Percentiles rank a stretch among this genome's conserved stretches.
Evolutionary conservation across 345 rosid genomes (phyloP).

Genomic region (Brassica juncea): DNA sequence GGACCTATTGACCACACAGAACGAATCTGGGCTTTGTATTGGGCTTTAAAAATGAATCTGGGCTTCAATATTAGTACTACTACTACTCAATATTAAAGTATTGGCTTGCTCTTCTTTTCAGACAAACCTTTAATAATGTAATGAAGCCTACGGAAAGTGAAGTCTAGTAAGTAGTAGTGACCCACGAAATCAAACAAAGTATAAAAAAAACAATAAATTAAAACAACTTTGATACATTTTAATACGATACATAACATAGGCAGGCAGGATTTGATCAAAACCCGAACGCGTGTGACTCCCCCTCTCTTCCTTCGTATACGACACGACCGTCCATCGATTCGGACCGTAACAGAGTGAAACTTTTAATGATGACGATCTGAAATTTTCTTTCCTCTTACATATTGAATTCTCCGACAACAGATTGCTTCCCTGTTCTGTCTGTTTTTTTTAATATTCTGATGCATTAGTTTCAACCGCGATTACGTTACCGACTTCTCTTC

Average conservation of each 20-base stretch:
- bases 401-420: not conserved
- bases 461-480: not conserved
- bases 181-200: constrained; percentile 38
- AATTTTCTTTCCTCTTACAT: not conserved
- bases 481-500: constrained; percentile 8
- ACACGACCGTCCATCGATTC: constrained; percentile 21
- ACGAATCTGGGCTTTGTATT: not conserved
- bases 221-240: not conserved
- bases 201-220: constrained; percentile 7
- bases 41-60: not conserved
- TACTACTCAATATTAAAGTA: not conserved
- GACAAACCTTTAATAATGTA: not conserved
- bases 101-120: not conserved
- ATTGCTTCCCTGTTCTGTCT: not conserved
- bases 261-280: constrained; percentile 1
- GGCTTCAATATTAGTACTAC: not conserved
- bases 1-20: not conserved
- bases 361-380: not conserved
- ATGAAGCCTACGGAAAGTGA: constrained; percentile 33
- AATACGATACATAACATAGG: constrained; percentile 3
- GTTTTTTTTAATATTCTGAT: not conserved
- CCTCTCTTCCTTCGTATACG: constrained; percentile 22
- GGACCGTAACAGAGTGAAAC: not conserved
- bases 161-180: constrained; percentile 19
- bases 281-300: constrained; percentile 36